Conservation (phyloP, 169 alveolate genomes). For the Perkinsus marinus region DNA sequence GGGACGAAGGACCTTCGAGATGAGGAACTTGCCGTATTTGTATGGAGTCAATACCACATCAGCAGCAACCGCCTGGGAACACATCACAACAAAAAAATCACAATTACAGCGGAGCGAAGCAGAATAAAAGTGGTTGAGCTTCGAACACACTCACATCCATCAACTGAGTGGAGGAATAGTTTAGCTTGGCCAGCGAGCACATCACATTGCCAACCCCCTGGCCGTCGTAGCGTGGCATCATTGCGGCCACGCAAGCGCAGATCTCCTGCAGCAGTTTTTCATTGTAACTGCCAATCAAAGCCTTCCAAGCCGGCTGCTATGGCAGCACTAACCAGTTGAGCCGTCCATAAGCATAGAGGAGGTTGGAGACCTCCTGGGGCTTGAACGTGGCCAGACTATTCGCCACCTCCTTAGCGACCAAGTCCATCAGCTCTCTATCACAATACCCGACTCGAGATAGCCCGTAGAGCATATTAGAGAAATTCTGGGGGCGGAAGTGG, state of each 20-base stretch:
- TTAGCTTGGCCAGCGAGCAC: neutral
- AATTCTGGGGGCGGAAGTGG: neutral
- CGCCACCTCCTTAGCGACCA: neutral
- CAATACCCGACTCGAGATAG: neutral
- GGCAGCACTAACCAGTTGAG: neutral
- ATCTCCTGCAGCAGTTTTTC: neutral
- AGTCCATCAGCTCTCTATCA: neutral
- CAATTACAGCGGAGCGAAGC: neutral
- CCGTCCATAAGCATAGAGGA: neutral
- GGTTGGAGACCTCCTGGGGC: neutral
- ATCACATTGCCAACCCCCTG: neutral
- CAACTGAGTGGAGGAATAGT: neutral
- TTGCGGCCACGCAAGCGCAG: neutral
- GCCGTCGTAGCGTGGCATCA: neutral
- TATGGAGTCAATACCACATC: neutral
- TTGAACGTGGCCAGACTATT: neutral
- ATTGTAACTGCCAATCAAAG: neutral
- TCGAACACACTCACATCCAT: neutral
- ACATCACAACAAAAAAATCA: neutral
- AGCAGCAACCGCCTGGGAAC: neutral
- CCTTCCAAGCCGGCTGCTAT: neutral
- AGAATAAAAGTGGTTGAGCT: neutral
- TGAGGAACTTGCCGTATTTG: neutral
- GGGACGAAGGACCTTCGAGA: neutral
- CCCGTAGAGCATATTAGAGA: neutral